Base-by-base conservation (phyloP, 345 rosid genomes). In the Moringa oleifera region DNA sequence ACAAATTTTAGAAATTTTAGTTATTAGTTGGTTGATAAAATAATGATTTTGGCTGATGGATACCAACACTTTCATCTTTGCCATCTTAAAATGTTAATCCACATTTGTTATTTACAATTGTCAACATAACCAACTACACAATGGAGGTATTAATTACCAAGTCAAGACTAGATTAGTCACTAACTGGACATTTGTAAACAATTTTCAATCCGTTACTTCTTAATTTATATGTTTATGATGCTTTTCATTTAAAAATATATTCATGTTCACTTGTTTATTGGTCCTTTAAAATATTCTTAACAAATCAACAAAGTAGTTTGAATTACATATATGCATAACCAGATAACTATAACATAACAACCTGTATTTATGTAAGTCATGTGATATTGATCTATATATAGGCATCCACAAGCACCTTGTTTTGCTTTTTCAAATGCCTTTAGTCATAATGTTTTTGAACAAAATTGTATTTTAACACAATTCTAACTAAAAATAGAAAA, bases 361-460 rank as follows among this genome's bases (percentile, higher is more conserved):
- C 89, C 82, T 70, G 72, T 64, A 86, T 62, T 67, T 73, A 47
- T 82, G 86, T 55, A 82, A 70, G 77, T 86, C 84, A 53, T 75
- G 65, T 20, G 73, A 63, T 79, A 81, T 71, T 24, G 80, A 65
- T 62, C 57, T 68, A 16, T n/a, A n/a, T n/a, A n/a, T 73, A 74
- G 49, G 79, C 59, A 49, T 80, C 82, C 25, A 33, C 65, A 41
- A 84, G 79, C 61, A 86, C 20, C 25, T 80, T 89, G 61, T 74
- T 77, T 71, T 80, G 93, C 66, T 75, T 84, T 79, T 75, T 81
- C 77, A 86, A 67, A 72, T 82, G 86, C 61, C 89, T 86, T 25
- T 59, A 21, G 20, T 23, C 23, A 20, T 2, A 67, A 12, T n/a
- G 57, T 12, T 53, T 21, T 28, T 0, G 23, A 61, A 6, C 19